Evolutionary conservation across 2,329 filamentous ascomycete genomes (phyloP).

Genomic region (Xylariaceae sp.): DNA sequence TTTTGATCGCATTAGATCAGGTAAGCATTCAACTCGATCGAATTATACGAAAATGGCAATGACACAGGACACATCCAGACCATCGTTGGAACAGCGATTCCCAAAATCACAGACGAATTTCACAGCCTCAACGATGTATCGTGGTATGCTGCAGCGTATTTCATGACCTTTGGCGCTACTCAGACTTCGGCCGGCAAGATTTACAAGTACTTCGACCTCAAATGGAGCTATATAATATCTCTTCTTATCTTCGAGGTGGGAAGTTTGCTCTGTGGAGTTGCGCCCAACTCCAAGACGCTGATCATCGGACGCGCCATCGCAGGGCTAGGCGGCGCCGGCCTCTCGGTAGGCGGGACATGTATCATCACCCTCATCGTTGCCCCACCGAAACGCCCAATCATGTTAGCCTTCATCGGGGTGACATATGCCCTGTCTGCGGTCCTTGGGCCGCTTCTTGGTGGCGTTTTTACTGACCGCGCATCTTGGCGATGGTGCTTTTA

Average conservation of each 20-base stretch:
- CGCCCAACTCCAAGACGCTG: constrained; percentile 21
- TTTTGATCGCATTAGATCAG: too few relatives aligned
- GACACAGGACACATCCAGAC: constrained; percentile 43
- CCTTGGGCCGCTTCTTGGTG: too few relatives aligned
- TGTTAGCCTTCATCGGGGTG: constrained; percentile 41
- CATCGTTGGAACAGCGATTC: constrained; percentile 62
- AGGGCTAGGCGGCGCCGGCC: constrained; percentile 44
- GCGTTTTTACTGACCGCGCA: too few relatives aligned
- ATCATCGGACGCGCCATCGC: constrained; percentile 30
- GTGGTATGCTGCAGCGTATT: constrained; percentile 65
- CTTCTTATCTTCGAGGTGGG: constrained; percentile 25
- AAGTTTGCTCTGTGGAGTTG: constrained; percentile 21
- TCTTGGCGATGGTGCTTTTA: too few relatives aligned
- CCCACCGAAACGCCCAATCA: constrained; percentile 18
- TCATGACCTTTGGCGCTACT: constrained; percentile 53
- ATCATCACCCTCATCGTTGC: constrained; percentile 37
- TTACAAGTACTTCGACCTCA: constrained; percentile 50
- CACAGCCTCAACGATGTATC: constrained; percentile 58
- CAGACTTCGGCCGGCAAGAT: constrained; percentile 55
- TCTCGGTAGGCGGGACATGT: constrained; percentile 41
- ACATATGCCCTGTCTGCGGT: constrained; percentile 47
- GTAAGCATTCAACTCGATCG: too few relatives aligned
- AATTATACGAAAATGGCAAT: too few relatives aligned
- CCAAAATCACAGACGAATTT: constrained; percentile 61
- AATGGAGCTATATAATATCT: constrained; percentile 23